Evolutionary conservation across 768 basidiomycete genomes (phyloP), one percentile per base, ranked within the genome.

Genomic region (Infundibulicybe gibba): DNA sequence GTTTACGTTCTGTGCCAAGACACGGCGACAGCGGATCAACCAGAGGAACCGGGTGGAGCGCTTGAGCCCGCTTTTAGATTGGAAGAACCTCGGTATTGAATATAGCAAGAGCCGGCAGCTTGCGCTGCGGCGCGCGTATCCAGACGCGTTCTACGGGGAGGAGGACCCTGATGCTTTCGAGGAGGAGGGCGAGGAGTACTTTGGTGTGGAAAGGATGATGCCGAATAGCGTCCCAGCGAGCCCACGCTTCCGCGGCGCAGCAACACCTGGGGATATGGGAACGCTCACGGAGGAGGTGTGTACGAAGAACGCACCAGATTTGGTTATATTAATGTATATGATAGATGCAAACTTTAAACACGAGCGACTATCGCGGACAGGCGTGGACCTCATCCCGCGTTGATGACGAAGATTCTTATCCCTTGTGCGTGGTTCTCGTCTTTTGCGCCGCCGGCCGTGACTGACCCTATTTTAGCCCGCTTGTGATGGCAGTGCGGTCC

Each of bases 11-110:
- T 76, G 77, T 46, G 72, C 70, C 54, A 93, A 92, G 75, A 86
- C 93, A 3, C 78, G 97, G n/a, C 79, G 97, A 38, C 97, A 98
- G 65, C 81, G 97, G 41, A 98, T 98, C 67, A 98, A 99, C 68
- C 97, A 98, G 70, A 87, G 97, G 30, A 99, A 98, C 71, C 83
- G 97, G 37, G 95, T 97, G 45, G 97, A 99, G 63, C 82, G 97
- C 20, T 75, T 99, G 14, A 87, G 83, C 42, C 95, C 95, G 13
- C 66, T 99, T 47, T 74, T 99, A 49, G 97, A 99, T 64, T 98
- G 97, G 97, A 99, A 99, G 74, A 92, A 92, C 60, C 72, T 99
- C 25, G 97, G 97, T 2, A 80, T 98, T 51, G 97, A 99, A 66
- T 99, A 99, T 66, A 85, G 87, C 64, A 99, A 97, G 73, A 89